Base-by-base conservation (phyloP, 371 early-diverging fungal species). In the Rhizopus sp. region DNA sequence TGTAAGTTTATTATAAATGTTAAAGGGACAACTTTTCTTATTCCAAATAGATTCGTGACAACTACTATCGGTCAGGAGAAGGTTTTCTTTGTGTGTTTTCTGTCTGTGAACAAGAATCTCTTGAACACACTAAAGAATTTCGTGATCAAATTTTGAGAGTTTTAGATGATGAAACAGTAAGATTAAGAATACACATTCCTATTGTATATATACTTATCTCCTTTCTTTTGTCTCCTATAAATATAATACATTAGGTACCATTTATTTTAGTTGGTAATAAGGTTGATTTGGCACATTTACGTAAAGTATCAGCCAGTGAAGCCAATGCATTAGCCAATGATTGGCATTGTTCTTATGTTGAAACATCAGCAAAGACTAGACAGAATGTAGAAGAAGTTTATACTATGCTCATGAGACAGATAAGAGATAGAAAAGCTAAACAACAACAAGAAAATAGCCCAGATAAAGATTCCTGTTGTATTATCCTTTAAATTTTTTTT, bases 1-100 rank as follows among this genome's bases (percentile, higher is more conserved):
- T 34, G 86, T 89, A 83, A 68, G 13, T 51, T 7, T 50, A 33
- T 50, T 39, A 0, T 17, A 31, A 23, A 34, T 17, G 32, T 55
- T 41, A 41, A 12, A 31, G 23, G n/a, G 33, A 34, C n/a, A 37
- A 10, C 4, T 47, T 23, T 47, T 48, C 57, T 34, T 15, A 38
- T 40, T 35, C 39, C 33, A 38, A 48, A 15, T 68, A 88, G 82
- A 94, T 94, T 71, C 88, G 94, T 23, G 96, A 95, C 73, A 94
- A 93, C 73, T 94, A 93, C 70, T 94, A 93, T 64, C 85, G 94
- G 5, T 86, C 87, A 34, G 94, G 94, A 4, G 94, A 95, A 73
- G 96, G 96, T 5, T 95, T 95, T 65, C 71, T 94, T 32, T 91
- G 91, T 60, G 90, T 94, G 12, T 95, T 93, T 67, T 91, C 92